A percentile compares a stretch with the other conserved stretches of the same genome.
These are phyloP conservation scores for Evansstolkia leycettana DNA, from an alignment of 495 filamentous ascomycete species.

Conservation along the genomic window DNA sequence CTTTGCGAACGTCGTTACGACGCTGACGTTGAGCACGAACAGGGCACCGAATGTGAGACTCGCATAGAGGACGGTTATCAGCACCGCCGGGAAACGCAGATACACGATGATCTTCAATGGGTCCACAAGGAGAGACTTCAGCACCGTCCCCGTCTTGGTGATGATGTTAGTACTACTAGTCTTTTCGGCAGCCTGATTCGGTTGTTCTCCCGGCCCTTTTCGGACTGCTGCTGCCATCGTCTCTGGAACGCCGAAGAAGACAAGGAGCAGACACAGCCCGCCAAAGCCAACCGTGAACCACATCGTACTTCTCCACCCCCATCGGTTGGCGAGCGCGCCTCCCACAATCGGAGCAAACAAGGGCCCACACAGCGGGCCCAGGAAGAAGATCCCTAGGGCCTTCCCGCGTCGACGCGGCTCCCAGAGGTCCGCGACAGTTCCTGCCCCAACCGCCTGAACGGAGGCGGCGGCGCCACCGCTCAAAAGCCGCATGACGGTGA, in stretches of 20 bases:
- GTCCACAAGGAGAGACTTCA: conserved; percentile 64
- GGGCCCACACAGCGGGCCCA: conserved; percentile 81
- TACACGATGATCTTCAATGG: conserved; percentile 69
- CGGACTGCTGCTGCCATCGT: conserved; percentile 33
- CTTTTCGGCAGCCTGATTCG: conserved; percentile 46
- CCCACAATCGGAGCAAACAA: conserved; percentile 80
- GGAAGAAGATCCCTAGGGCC: conserved; percentile 90
- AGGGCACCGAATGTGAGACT: conserved; percentile 71
- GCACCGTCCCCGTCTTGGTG: conserved; percentile 34
- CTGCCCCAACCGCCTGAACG: conserved; percentile 86
- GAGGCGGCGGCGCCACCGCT: conserved; percentile 76
- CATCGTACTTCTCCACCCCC: conserved; percentile 74
- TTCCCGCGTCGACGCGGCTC: conserved; percentile 63
- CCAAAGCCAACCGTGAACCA: conserved; percentile 82
- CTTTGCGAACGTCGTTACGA: conserved; percentile 61
- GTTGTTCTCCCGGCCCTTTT: conserved; percentile 15
- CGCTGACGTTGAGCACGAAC: conserved; percentile 78
- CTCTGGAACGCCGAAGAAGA: conserved; percentile 61
- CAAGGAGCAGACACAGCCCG: conserved; percentile 44
- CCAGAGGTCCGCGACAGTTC: conserved; percentile 90
- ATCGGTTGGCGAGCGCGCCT: conserved; percentile 55
- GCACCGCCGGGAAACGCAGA: conserved; percentile 68
- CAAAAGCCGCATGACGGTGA: conserved; percentile 73
- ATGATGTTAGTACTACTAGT: too few species aligned
- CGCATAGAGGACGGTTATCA: conserved; percentile 71